Conservation (phyloP, 768 basidiomycete genomes). For the Tricholoma furcatifolium region DNA sequence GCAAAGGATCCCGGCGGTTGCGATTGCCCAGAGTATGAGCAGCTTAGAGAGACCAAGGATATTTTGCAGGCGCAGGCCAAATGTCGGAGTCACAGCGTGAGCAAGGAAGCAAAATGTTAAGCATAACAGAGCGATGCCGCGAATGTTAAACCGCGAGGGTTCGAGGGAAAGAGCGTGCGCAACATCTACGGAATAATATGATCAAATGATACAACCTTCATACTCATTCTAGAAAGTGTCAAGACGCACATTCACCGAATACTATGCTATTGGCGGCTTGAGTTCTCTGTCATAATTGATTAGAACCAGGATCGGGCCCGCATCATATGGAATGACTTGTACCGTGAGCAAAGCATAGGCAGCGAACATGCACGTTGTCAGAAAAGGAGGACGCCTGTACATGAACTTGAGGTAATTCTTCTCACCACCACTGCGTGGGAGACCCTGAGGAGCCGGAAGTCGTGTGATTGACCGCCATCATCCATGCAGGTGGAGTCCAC, state of each 20-base stretch:
- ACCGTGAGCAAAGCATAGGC: slow-evolving; percentile 59
- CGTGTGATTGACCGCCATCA: not conserved
- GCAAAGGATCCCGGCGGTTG: slow-evolving; percentile 50
- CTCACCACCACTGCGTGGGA: slow-evolving; percentile 70
- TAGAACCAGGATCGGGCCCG: not conserved
- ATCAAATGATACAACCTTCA: not conserved
- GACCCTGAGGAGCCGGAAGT: slow-evolving; percentile 39
- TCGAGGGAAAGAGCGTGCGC: slow-evolving; percentile 50
- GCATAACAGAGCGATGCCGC: slow-evolving; percentile 50
- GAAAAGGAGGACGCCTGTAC: slow-evolving; percentile 55
- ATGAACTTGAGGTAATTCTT: slow-evolving; percentile 74
- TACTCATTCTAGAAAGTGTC: not conserved
- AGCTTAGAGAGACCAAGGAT: slow-evolving; percentile 60
- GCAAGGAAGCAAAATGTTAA: slow-evolving; percentile 53
- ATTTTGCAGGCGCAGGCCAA: slow-evolving; percentile 64
- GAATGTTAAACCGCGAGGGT: slow-evolving; percentile 44
- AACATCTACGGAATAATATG: slow-evolving; percentile 39
- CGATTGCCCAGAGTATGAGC: slow-evolving; percentile 47
- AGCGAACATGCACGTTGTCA: slow-evolving; percentile 57
- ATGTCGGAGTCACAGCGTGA: slow-evolving; percentile 50
- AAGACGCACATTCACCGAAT: slow-evolving; percentile 64
- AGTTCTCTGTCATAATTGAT: slow-evolving; percentile 40
- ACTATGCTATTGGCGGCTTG: slow-evolving; percentile 58
- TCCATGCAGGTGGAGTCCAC: slow-evolving; percentile 12
- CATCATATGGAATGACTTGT: slow-evolving; percentile 16